Conservation (phyloP, 768 basidiomycete species). For the Pleurotus pulmonarius region DNA sequence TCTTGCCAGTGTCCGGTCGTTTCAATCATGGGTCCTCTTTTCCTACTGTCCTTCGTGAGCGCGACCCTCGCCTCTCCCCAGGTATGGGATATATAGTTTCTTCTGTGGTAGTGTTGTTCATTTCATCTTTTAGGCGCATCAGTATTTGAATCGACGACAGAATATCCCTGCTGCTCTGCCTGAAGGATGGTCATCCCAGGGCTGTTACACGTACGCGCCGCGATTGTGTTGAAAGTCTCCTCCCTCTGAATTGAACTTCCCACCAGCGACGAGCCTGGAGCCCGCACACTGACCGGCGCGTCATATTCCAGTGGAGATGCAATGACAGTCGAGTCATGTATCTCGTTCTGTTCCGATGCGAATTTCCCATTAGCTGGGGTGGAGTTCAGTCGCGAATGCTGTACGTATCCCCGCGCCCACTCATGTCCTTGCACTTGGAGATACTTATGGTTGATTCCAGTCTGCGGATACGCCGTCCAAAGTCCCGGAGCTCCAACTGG, state of each 20-base stretch:
- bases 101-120: background rate
- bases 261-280: background rate
- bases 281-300: conserved; percentile 3
- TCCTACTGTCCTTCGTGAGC: background rate
- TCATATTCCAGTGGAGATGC: background rate
- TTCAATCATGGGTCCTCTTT: background rate
- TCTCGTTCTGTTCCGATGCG: conserved; percentile 31
- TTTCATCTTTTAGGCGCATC: background rate
- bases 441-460: background rate
- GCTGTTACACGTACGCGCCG: conserved; percentile 1
- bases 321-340: conserved; percentile 36
- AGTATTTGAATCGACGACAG: background rate
- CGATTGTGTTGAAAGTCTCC: too few relatives aligned
- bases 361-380: conserved; percentile 38
- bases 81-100: background rate
- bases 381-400: conserved; percentile 34
- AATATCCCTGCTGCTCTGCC: background rate
- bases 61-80: background rate
- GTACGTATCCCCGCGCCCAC: conserved; percentile 14
- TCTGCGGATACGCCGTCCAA: background rate
- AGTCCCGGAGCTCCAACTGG: background rate
- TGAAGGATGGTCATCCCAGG: background rate
- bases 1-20: too few relatives aligned
- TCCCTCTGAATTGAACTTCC: too few relatives aligned
- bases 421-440: background rate